Percentiles rank a stretch among this genome's conserved stretches.
Evolutionary conservation across 2,329 filamentous ascomycete species (phyloP).

Genomic region (Phoma sp.): DNA sequence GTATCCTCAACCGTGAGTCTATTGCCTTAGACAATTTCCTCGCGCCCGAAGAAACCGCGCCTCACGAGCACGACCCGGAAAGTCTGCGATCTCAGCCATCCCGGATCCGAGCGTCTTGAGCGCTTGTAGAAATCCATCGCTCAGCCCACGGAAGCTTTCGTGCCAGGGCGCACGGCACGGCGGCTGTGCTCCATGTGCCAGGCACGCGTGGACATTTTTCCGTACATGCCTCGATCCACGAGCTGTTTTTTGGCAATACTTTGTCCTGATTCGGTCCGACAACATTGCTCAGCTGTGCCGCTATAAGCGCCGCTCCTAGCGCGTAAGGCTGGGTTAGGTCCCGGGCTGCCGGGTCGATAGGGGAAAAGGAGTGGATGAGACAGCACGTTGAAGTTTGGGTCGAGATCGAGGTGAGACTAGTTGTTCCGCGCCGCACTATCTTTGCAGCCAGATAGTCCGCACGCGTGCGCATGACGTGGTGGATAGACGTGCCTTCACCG

Average conservation of each 20-base stretch:
- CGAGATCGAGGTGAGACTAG: not conserved
- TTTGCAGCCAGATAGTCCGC: not conserved
- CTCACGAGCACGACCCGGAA: not conserved
- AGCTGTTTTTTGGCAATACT: not conserved
- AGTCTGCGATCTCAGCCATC: not conserved
- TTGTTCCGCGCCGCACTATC: not conserved
- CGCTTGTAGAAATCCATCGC: not conserved
- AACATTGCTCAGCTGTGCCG: conserved; percentile 13
- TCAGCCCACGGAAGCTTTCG: conserved; percentile 2
- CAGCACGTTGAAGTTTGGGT: not conserved
- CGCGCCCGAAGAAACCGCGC: not conserved
- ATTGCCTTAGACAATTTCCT: not conserved
- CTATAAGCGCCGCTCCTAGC: conserved; percentile 19
- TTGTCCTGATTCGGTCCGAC: conserved; percentile 15
- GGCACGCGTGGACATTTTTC: conserved; percentile 5
- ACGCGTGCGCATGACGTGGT: conserved; percentile 8
- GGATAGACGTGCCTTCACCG: not conserved
- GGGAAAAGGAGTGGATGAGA: conserved; percentile 14
- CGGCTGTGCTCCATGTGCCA: not conserved
- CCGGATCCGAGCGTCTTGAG: conserved; percentile 5
- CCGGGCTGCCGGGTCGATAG: conserved; percentile 9
- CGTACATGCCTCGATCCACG: conserved; percentile 1
- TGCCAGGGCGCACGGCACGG: conserved; percentile 11
- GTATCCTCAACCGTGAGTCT: not conserved
- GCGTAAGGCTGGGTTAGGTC: conserved; percentile 14